These are phyloP conservation scores for Arabidopsis suecica DNA, from an alignment of 345 rosid genomes.

Conservation along the genomic window DNA sequence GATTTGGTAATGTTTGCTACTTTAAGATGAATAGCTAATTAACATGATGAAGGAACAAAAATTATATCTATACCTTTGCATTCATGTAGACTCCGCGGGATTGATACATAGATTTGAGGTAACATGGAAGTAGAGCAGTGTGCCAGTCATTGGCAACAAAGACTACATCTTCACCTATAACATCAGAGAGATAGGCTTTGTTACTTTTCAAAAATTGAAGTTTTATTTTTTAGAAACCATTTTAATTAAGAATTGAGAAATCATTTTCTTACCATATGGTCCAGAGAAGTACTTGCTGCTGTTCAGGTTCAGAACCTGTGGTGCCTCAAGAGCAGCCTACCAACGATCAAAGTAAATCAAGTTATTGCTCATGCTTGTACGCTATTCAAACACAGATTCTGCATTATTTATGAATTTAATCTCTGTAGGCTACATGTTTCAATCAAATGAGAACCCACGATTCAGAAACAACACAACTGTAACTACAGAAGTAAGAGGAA, in stretches of 20 bases:
- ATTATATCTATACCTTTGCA: constrained; percentile 70
- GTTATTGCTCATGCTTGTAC: not conserved
- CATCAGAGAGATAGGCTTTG: constrained; percentile 4
- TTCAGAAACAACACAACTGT: constrained; percentile 1
- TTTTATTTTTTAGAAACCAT: not conserved
- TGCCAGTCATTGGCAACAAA: constrained; percentile 97
- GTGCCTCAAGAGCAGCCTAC: constrained; percentile 96
- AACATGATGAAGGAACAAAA: not conserved
- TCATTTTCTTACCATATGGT: constrained; percentile 69
- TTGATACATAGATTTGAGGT: constrained; percentile 71
- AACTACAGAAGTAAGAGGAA: not conserved
- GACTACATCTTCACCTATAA: constrained; percentile 81
- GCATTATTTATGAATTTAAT: constrained; percentile 2
- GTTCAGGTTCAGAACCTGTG: constrained; percentile 72
- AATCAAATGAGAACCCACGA: constrained; percentile 8
- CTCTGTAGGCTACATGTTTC: not conserved
- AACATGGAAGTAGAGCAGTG: constrained; percentile 90
- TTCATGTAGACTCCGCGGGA: constrained; percentile 66
- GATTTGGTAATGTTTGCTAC: not conserved
- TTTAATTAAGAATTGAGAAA: not conserved
- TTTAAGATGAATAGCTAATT: not conserved
- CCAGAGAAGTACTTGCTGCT: constrained; percentile 71
- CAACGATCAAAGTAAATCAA: constrained; percentile 28
- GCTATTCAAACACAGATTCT: constrained; percentile 11
- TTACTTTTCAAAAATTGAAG: not conserved